Conservation (phyloP, 1,139 yeast genomes). For the Casaregolazyma suthepensis region DNA sequence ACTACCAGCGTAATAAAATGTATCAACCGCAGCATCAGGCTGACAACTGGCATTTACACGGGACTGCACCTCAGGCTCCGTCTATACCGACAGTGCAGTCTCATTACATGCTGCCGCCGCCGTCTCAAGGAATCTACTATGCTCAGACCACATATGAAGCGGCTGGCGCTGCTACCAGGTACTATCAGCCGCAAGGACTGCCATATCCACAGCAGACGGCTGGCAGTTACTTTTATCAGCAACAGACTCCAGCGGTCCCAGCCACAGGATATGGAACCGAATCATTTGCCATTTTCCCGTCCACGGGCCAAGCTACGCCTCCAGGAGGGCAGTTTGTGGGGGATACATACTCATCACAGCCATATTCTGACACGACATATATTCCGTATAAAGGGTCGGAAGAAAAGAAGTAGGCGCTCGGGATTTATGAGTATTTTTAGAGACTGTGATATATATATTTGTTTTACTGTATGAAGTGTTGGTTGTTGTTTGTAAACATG, state of each 20-base stretch:
- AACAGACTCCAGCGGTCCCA: not conserved
- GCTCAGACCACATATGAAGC: not conserved
- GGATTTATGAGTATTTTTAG: not conserved
- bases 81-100: not conserved
- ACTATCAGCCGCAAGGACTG: not conserved
- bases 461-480: not conserved
- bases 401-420: not conserved
- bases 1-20: slow-evolving; percentile 14
- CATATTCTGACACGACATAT: not conserved
- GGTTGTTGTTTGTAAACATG: not conserved
- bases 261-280: not conserved
- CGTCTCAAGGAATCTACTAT: not conserved
- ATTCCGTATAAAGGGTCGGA: not conserved
- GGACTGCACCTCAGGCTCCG: not conserved
- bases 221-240: not conserved
- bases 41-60: not conserved
- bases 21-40: slow-evolving; percentile 7
- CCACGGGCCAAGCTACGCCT: not conserved
- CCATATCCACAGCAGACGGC: not conserved
- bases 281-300: not conserved
- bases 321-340: not conserved
- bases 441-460: not conserved
- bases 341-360: not conserved
- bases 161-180: not conserved
- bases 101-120: not conserved